Conservation (phyloP, 1,139 yeast species). For the Spencermartinsiella ligniputridi region DNA sequence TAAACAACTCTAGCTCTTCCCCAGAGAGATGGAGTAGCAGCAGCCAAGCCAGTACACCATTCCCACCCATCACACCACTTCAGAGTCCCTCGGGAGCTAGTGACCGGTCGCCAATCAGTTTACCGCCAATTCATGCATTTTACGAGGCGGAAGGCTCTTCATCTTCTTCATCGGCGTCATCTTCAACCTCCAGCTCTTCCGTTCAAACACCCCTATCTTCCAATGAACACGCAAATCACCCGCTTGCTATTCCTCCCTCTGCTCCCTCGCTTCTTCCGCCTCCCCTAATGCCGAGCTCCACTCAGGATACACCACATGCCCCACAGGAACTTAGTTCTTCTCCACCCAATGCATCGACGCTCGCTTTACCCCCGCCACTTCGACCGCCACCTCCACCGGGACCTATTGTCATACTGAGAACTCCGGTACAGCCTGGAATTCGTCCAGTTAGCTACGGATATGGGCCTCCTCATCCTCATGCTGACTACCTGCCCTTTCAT, state of each 20-base stretch:
- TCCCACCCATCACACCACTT: slow-evolving; percentile 4
- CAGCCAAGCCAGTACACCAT: neutral
- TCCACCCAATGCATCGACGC: neutral
- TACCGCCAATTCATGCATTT: slow-evolving; percentile 6
- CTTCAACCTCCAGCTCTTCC: neutral
- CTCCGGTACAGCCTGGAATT: neutral
- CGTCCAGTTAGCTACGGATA: neutral
- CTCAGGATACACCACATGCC: neutral
- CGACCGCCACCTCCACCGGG: slow-evolving; percentile 4
- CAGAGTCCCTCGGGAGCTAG: slow-evolving; percentile 4
- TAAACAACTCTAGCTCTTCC: neutral
- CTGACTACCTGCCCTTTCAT: slow-evolving; percentile 3
- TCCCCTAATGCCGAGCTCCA: no score
- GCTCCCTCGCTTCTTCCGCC: no score
- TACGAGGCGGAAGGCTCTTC: neutral
- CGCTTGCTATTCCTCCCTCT: no score
- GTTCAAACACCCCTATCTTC: neutral
- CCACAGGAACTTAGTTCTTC: neutral
- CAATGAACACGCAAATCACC: no score
- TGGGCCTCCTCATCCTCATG: slow-evolving; percentile 4
- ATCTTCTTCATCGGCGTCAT: neutral
- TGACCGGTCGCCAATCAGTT: slow-evolving; percentile 3
- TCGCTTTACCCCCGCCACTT: neutral
- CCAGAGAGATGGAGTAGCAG: neutral
- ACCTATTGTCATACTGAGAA: neutral